Percentiles rank a stretch among this genome's conserved stretches.
These are phyloP conservation scores for Dipteronia dyeriana DNA, from an alignment of 345 rosid species.

Conservation along the genomic window DNA sequence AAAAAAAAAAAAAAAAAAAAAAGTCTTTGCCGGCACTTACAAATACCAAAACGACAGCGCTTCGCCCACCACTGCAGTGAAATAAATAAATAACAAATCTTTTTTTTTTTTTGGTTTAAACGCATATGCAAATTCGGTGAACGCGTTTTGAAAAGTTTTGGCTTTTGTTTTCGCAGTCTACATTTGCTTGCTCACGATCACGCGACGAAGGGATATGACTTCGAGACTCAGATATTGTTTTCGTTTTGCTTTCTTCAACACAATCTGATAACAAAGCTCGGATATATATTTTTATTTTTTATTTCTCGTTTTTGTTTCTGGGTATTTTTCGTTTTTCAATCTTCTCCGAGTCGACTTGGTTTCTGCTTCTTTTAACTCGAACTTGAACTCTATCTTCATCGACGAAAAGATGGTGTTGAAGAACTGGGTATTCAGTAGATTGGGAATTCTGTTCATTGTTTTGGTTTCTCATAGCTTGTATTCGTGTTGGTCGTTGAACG, in stretches of 20 bases:
- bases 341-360: not conserved
- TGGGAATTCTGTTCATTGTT: conserved; percentile 21
- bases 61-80: not conserved
- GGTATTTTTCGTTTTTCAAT: not conserved
- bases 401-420: conserved; percentile 22
- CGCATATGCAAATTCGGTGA: not conserved
- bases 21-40: conserved; percentile 9
- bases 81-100: not conserved
- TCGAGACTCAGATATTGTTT: conserved; percentile 3
- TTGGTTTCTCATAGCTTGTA: conserved; percentile 34
- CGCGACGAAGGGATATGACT: conserved; percentile 2
- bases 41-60: not conserved
- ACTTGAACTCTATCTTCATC: not conserved
- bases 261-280: not conserved
- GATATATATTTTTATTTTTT: not conserved
- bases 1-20: too few species aligned
- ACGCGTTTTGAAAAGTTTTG: conserved; percentile 15
- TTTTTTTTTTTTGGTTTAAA: not conserved
- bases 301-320: not conserved
- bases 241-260: not conserved
- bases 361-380: not conserved
- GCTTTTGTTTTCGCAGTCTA: conserved; percentile 4
- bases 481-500: conserved; percentile 48
- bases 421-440: conserved; percentile 36
- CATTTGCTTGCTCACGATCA: not conserved